Percentiles rank a stretch among this genome's conserved stretches.
These are phyloP conservation scores for Barnettozyma pratensis DNA, from an alignment of 805 yeast genomes.

Conservation along the genomic window DNA sequence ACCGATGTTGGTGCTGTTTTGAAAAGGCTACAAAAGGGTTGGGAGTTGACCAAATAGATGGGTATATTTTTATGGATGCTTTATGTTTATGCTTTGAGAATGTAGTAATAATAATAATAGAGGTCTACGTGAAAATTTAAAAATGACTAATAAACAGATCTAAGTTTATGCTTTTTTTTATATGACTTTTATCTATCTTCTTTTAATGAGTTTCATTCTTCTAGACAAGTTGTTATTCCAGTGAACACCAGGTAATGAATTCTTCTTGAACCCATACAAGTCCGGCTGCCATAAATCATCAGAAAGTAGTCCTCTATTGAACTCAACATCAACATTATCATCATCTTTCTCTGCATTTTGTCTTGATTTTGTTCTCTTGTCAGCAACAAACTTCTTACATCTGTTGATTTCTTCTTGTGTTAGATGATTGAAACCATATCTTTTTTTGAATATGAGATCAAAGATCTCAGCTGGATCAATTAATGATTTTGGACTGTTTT, in stretches of 20 bases:
- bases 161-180: neutral
- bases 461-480: slow-evolving; percentile 66
- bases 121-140: no score
- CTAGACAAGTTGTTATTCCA: slow-evolving; percentile 59
- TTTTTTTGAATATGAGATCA: slow-evolving; percentile 70
- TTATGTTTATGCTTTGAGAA: no score
- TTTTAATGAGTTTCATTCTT: slow-evolving; percentile 42
- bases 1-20: slow-evolving; percentile 21
- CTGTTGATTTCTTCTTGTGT: slow-evolving; percentile 78
- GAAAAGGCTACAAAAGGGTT: slow-evolving; percentile 34
- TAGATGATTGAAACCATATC: slow-evolving; percentile 65
- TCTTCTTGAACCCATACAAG: slow-evolving; percentile 36
- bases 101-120: no score
- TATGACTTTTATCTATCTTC: slow-evolving; percentile 12
- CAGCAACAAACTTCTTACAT: slow-evolving; percentile 73
- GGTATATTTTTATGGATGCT: no score
- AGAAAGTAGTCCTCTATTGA: slow-evolving; percentile 21
- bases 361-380: slow-evolving; percentile 38
- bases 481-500: slow-evolving; percentile 69
- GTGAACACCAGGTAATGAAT: slow-evolving; percentile 43
- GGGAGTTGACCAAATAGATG: slow-evolving; percentile 30
- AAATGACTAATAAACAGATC: no score
- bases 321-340: slow-evolving; percentile 21
- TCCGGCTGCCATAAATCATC: slow-evolving; percentile 34
- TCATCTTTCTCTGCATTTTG: slow-evolving; percentile 14